Evolutionary conservation across 2,329 filamentous ascomycete genomes (phyloP).

Genomic region (Colletotrichum theobromicola): DNA sequence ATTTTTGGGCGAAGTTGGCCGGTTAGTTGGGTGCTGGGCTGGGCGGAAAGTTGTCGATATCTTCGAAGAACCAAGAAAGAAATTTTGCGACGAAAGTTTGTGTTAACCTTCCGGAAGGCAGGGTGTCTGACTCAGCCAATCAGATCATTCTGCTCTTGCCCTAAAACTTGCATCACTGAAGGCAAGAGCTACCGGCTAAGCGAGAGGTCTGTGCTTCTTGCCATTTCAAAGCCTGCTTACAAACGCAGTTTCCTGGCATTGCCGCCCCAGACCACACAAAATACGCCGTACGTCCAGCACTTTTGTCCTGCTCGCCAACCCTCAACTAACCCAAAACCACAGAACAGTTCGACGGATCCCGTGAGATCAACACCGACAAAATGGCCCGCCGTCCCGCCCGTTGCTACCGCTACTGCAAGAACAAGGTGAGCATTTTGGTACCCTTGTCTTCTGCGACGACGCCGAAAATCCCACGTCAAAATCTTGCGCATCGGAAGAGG

Average conservation of each 20-base stretch:
- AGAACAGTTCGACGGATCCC: slow-evolving; percentile 36
- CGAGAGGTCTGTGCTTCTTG: too few relatives aligned
- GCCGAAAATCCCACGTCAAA: slow-evolving; percentile 5
- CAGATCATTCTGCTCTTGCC: too few relatives aligned
- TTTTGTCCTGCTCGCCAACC: slow-evolving; percentile 26
- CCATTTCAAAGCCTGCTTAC: too few relatives aligned
- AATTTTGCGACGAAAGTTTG: not conserved
- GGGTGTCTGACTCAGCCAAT: slow-evolving; percentile 31
- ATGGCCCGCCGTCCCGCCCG: slow-evolving; percentile 99
- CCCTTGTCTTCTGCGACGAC: not conserved
- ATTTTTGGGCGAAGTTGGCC: slow-evolving; percentile 40
- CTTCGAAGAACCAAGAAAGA: not conserved
- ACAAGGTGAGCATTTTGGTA: slow-evolving; percentile 76
- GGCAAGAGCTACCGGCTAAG: too few relatives aligned
- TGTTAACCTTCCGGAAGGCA: too few relatives aligned
- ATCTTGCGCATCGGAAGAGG: slow-evolving; percentile 5
- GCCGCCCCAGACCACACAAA: too few relatives aligned
- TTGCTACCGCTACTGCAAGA: slow-evolving; percentile 99
- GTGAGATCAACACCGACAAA: slow-evolving; percentile 68
- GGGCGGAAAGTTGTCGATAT: slow-evolving; percentile 11
- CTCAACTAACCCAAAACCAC: slow-evolving; percentile 38
- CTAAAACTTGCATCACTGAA: too few relatives aligned
- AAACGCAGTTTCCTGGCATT: too few relatives aligned
- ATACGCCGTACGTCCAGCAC: slow-evolving; percentile 5
- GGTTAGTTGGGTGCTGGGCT: slow-evolving; percentile 13